Conservation (phyloP, 1,284 basidiomycete species). For the Ceratobasidium sp. region DNA sequence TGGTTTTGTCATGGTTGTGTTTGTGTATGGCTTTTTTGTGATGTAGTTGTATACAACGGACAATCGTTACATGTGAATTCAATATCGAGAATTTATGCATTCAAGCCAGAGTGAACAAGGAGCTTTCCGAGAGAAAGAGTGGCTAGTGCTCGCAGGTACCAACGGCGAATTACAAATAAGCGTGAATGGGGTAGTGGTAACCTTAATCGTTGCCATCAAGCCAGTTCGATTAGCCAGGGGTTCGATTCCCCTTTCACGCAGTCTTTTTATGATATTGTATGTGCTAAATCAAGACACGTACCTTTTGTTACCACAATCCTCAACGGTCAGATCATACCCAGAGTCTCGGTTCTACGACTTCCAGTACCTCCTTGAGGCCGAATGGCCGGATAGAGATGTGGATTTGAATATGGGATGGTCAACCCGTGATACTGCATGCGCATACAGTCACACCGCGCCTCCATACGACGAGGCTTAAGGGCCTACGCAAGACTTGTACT, state of each 20-base stretch:
- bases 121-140: not conserved
- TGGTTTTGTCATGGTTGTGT: not conserved
- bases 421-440: too few relatives aligned
- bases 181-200: slow-evolving; percentile 42
- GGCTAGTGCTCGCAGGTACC: not conserved
- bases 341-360: too few relatives aligned
- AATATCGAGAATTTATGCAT: not conserved
- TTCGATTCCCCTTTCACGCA: slow-evolving; percentile 48
- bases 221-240: slow-evolving; percentile 46
- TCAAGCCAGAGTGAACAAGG: not conserved
- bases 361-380: too few relatives aligned
- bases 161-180: not conserved
- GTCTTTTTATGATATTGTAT: too few relatives aligned
- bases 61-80: not conserved
- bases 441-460: too few relatives aligned
- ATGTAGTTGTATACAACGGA: slow-evolving; percentile 19
- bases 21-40: not conserved
- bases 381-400: too few relatives aligned
- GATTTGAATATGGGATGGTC: too few relatives aligned
- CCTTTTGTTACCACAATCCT: too few relatives aligned
- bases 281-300: too few relatives aligned
- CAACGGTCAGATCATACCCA: too few relatives aligned
- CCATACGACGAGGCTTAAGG: too few relatives aligned
- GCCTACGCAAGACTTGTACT: too few relatives aligned
- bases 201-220: slow-evolving; percentile 7